Percentiles rank a stretch among this genome's conserved stretches.
These are phyloP conservation scores for Myochromella boudieri DNA, from an alignment of 768 basidiomycete species.

Conservation along the genomic window DNA sequence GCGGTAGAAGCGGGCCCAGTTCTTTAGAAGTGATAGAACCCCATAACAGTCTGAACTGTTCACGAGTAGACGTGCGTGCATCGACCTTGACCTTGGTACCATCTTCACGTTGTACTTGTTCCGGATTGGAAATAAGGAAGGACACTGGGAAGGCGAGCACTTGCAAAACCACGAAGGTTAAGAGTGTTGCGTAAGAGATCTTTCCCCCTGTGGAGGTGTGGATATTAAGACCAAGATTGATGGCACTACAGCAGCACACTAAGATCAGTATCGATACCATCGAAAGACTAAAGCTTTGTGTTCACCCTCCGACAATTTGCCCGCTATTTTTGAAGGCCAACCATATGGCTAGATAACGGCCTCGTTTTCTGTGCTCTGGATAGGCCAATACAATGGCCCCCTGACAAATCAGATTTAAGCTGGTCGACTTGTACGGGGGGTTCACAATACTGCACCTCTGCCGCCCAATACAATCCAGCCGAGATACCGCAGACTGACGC, in stretches of 20 bases:
- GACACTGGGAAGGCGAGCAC: slow-evolving; percentile 12
- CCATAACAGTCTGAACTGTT: slow-evolving; percentile 15
- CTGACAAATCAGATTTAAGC: no score
- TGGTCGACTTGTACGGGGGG: no score
- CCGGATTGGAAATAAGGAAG: slow-evolving; percentile 17
- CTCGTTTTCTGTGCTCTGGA: slow-evolving; percentile 15
- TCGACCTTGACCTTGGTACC: slow-evolving; percentile 18
- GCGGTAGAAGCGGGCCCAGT: slow-evolving; percentile 11
- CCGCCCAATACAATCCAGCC: slow-evolving; percentile 18
- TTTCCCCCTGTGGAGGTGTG: slow-evolving; percentile 19
- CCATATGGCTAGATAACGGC: slow-evolving; percentile 15
- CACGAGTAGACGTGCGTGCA: slow-evolving; percentile 9
- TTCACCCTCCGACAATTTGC: slow-evolving; percentile 20
- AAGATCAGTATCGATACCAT: no score
- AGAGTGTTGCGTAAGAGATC: slow-evolving; percentile 14
- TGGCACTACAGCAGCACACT: slow-evolving; percentile 4
- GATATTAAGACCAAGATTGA: slow-evolving; percentile 17
- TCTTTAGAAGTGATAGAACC: slow-evolving; percentile 10
- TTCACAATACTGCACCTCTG: slow-evolving; percentile 18
- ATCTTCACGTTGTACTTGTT: slow-evolving; percentile 19
- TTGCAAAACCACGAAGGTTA: slow-evolving; percentile 16
- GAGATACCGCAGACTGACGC: slow-evolving; percentile 16
- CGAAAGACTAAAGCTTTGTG: no score
- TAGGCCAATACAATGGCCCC: slow-evolving; percentile 15
- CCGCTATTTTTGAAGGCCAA: slow-evolving; percentile 11